Evolutionary conservation across 1,284 basidiomycete genomes (phyloP), one percentile per base, ranked within the genome.

Genomic region (Melampsora americana): DNA sequence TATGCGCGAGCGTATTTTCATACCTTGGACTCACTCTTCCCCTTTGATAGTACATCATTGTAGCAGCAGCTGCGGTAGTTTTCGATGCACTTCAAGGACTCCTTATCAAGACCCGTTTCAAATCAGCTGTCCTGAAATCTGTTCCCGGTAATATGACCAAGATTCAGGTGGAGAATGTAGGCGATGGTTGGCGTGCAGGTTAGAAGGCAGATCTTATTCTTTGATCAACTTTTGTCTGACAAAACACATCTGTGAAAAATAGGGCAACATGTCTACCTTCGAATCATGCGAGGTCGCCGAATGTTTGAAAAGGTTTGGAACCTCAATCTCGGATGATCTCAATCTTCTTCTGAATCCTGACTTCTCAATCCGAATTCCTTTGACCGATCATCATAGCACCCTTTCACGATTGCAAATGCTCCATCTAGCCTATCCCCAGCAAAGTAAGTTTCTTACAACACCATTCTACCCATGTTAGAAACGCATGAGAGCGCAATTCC

Each of bases 331-430:
- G 20, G 3, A 16, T 18, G 16, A 44, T 46, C 16, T 11, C 20
- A 23, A 64, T n/a, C 44, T 20, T 23, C 16, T 11, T 48, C 42
- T 20, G n/a, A n/a, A n/a, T n/a, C n/a, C 18, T 26, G n/a, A 42
- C 42, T 46, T 16, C 16, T 44, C 11, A 39, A 12, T 42, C 9
- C 14, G 23, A 23, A 44, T 7, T 16, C n/a, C 4, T 30, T 64
- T 42, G 14, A 3, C 35, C 11, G 14, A 26, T 71, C 12, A 39
- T 14, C 30, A 11, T 61, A 71, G 69, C 69, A 71, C 64, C 69
- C 69, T 64, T 71, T 71, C 60, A 71, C 59, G 1, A 65, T 71
- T 35, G 69, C 35, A n/a, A 71, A 64, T 50, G 69, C 60, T 4
- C 61, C 69, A 9, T 39, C 50, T 48, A 60, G 35, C n/a, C 11